Evolutionary conservation across 495 filamentous ascomycete species (phyloP), one percentile per base, ranked within the genome.

Genomic region (Symbiotaphrina buchneri): DNA sequence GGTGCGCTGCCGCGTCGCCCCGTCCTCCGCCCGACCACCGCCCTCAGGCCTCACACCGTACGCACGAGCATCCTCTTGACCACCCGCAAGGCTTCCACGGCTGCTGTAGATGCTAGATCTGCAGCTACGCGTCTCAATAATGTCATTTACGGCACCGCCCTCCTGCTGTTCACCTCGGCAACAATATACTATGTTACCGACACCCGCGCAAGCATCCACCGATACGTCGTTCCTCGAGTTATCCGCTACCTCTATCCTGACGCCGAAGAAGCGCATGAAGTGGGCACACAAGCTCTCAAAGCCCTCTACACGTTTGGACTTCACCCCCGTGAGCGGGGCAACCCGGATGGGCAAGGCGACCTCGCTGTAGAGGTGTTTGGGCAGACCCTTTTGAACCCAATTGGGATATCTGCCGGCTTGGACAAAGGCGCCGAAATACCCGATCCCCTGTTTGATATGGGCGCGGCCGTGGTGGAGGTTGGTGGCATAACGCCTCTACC

Each of bases 381-480:
- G 10, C 65, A 76, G 31, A 62, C 51, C 7, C 59, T 97, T 18
- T 54, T 61, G 33, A 92, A 91, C 47, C 87, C 87, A 0, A 70
- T 95, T 36, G 90, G 71, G 28, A 92, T 82, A 28, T 90, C 83
- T 5, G 90, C 79, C 6, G 87, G 87, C 21, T 65, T 97, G 10
- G 87, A 97, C 56, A 95, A 97, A 53, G 64, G 90, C 46, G 90
- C 70, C 25, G 77, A 90, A 11, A 72, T 92, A 32, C 77, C 81
- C 3, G 73, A 82, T 37, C 58, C 72, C 2, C 62, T 95, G 7
- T 74, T 93, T 35, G 74, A 68, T 2, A 59, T 91, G 4, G 85
- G 85, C 13, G 69, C 81, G 4, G 67, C 64, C 4, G 63, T 92
- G 27, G 74, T 97, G 21, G 87, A 95, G 47, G 71, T 97, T 4